Conservation (phyloP, 495 filamentous ascomycete species). For the Talaromyces trachyspermus region DNA sequence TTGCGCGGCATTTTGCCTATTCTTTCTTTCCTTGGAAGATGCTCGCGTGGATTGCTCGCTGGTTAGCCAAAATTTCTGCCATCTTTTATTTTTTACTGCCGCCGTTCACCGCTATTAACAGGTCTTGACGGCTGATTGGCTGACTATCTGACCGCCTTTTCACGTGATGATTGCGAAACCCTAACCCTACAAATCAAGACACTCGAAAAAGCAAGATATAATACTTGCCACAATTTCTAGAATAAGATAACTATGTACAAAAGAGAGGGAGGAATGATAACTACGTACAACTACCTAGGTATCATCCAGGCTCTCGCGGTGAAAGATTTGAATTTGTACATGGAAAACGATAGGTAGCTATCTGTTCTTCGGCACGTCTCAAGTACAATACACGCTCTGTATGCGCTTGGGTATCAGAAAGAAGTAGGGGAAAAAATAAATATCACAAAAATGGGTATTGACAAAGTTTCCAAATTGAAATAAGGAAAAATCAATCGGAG, state of each 20-base stretch:
- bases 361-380: not conserved
- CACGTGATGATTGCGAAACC: not conserved
- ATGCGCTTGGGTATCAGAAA: not conserved
- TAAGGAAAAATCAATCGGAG: no score
- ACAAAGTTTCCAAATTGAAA: no score
- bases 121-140: not conserved
- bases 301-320: no score
- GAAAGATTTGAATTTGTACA: no score
- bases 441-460: not conserved
- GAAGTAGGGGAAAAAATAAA: no score
- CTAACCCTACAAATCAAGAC: no score
- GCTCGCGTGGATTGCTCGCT: not conserved
- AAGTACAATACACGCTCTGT: not conserved
- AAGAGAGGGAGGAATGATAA: no score
- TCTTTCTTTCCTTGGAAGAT: no score
- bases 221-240: no score
- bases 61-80: constrained; percentile 6
- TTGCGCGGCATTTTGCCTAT: constrained; percentile 52
- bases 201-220: no score
- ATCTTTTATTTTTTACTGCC: constrained; percentile 5
- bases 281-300: no score
- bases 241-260: no score
- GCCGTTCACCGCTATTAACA: not conserved
- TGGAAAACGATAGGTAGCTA: not conserved
- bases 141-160: not conserved